Evolutionary conservation across 2,329 filamentous ascomycete genomes (phyloP).

Genomic region (Spiromastix sp.): DNA sequence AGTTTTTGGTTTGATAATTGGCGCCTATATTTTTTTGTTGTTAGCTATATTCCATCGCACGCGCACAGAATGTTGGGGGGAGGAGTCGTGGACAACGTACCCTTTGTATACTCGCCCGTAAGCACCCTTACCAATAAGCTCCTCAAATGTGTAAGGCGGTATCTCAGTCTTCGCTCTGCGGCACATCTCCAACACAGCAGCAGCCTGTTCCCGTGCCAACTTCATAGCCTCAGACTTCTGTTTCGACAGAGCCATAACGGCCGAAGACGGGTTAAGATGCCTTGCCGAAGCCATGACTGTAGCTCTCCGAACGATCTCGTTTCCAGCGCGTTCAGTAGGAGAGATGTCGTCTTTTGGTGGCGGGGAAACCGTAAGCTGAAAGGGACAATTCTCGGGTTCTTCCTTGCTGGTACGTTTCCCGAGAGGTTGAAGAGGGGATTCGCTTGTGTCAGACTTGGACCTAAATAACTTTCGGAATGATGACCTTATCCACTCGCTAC

Average conservation of each 20-base stretch:
- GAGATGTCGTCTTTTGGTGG: slow-evolving; percentile 1
- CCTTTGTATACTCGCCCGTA: slow-evolving; percentile 44
- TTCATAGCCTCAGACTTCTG: slow-evolving; percentile 39
- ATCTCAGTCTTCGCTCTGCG: slow-evolving; percentile 33
- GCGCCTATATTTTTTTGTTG: slow-evolving; percentile 17
- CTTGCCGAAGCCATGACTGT: slow-evolving; percentile 20
- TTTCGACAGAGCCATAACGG: slow-evolving; percentile 36
- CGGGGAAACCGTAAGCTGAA: no score
- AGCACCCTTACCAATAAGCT: slow-evolving; percentile 41
- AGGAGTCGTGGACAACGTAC: slow-evolving; percentile 13
- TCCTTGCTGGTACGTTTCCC: slow-evolving; percentile 1
- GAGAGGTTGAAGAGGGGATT: slow-evolving; percentile 1
- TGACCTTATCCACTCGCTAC: slow-evolving; percentile 5
- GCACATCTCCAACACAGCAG: slow-evolving; percentile 37
- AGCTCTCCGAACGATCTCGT: no score
- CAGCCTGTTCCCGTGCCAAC: slow-evolving; percentile 35
- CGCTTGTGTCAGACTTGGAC: slow-evolving; percentile 11
- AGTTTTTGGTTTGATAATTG: slow-evolving; percentile 29
- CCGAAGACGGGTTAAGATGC: slow-evolving; percentile 31
- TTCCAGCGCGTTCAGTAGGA: no score
- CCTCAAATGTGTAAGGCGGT: slow-evolving; percentile 40
- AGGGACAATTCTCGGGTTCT: slow-evolving; percentile 1
- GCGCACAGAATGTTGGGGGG: no score
- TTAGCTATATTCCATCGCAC: no score
- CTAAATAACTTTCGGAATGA: slow-evolving; percentile 6